Base-by-base conservation (phyloP, 768 basidiomycete species). In the Termitomyces heimii region DNA sequence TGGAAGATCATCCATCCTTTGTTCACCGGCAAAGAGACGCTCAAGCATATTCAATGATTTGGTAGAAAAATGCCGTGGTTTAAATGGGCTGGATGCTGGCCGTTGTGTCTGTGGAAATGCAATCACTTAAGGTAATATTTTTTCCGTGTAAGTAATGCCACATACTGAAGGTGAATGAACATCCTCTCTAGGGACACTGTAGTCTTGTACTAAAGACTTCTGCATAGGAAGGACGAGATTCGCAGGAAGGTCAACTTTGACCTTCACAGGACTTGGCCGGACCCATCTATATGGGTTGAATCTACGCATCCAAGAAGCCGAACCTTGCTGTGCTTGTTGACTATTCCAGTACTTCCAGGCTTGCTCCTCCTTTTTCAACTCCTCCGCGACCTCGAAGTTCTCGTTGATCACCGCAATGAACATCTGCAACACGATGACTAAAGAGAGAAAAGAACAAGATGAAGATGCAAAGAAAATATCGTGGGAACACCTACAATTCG, bases 371-470 rank as follows among this genome's bases (percentile, higher is more conserved):
- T 87, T 84, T 75, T 98, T 98, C 28, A 85, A 81, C 67, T 95
- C 92, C 66, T 98, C 96, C 0, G 93, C 93, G 5, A 97, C 84
- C 24, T 86, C 79, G 64, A 98, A 98, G 70, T 95, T 96, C 76
- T 95, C 94, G 65, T 94, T 92, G 77, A 97, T 94, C 45, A 96
- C 94, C 34, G 96, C 96, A 65, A 98, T 92, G 75, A 98, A 97
- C 86, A 98, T 89, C 67, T 96, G 94, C 49, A 96, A 69, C 9
- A 96, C 79, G 64, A 96, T 92, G 76, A 93, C 94, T 95, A 49
- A 29, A 12, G 3, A 20, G 45, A 35, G 29, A 20, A 9, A 45
- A 40, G n/a, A 48, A 48, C 57, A 28, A 64, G 48, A 18, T 35
- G 28, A 29, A 32, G 35, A 6, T 7, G 2, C 22, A 44, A 18